Percentiles rank a stretch among this genome's conserved stretches.
Conservation (phyloP, 1,139 yeast genomes). For the Geotrichum reessii region DNA sequence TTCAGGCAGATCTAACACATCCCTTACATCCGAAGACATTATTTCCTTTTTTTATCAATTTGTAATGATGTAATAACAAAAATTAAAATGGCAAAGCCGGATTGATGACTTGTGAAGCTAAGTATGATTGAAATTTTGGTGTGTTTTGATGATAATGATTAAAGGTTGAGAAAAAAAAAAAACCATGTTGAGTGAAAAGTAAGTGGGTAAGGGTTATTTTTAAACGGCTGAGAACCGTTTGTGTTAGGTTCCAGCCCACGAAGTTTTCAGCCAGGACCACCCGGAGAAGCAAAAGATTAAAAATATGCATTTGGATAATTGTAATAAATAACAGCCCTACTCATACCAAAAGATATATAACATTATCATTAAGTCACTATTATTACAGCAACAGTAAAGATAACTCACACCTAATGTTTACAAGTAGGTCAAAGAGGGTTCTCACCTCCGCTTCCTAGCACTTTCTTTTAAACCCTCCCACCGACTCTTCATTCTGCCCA, state of each 20-base stretch:
- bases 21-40: slow-evolving; percentile 63
- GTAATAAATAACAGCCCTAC: no score
- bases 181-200: background rate
- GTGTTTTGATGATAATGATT: background rate
- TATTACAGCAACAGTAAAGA: background rate
- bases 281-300: no score
- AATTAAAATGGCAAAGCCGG: background rate
- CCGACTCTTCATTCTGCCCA: slow-evolving; percentile 33
- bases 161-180: background rate
- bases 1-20: slow-evolving; percentile 61
- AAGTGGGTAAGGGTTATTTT: background rate
- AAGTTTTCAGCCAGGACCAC: no score
- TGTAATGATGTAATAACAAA: background rate
- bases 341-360: no score
- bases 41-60: slow-evolving; percentile 19
- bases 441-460: slow-evolving; percentile 32
- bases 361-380: no score
- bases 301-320: no score
- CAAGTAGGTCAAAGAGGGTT: background rate
- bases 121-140: background rate
- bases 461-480: slow-evolving; percentile 39
- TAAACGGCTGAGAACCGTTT: no score
- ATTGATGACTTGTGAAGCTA: background rate
- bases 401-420: background rate
- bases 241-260: no score